Evolutionary conservation across 129 eudicot genomes (phyloP).

Genomic region (Helianthus tuberosus): DNA sequence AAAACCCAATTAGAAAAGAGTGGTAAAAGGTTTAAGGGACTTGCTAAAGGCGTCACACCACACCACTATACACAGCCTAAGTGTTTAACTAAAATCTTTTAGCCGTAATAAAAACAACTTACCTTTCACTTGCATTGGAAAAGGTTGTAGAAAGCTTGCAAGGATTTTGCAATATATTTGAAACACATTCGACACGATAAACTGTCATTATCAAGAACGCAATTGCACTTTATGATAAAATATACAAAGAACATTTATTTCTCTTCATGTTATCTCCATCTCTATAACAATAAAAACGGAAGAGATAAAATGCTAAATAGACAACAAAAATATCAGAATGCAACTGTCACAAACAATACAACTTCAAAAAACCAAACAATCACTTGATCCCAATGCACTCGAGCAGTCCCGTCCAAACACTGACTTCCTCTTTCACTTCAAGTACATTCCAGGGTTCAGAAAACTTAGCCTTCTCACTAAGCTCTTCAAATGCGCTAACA

Average conservation of each 20-base stretch:
- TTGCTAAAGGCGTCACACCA: no score
- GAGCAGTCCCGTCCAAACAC: slow-evolving; percentile 38
- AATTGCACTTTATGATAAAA: neutral
- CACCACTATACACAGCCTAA: no score
- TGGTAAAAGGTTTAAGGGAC: no score
- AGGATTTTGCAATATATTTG: no score
- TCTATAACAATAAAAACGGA: neutral
- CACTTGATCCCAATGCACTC: slow-evolving; percentile 38
- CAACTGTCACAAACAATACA: neutral
- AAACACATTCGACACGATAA: neutral
- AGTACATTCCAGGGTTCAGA: slow-evolving; percentile 48
- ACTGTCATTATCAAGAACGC: neutral
- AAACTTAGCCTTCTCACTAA: slow-evolving; percentile 67
- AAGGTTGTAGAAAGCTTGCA: neutral
- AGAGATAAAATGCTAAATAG: slow-evolving; percentile 20
- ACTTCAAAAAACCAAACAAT: neutral
- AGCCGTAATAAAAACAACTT: no score
- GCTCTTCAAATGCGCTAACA: slow-evolving; percentile 56
- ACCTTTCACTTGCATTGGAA: no score
- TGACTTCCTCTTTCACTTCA: slow-evolving; percentile 29
- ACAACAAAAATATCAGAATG: slow-evolving; percentile 3
- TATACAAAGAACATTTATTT: neutral
- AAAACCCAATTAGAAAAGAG: no score
- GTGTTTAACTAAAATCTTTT: no score
- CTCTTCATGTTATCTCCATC: neutral